A percentile compares a stretch with the other conserved stretches of the same genome.
phyloP scores from a whole-genome alignment of 2,329 filamentous ascomycete genomes.

The Monosporascus sp. region DNA sequence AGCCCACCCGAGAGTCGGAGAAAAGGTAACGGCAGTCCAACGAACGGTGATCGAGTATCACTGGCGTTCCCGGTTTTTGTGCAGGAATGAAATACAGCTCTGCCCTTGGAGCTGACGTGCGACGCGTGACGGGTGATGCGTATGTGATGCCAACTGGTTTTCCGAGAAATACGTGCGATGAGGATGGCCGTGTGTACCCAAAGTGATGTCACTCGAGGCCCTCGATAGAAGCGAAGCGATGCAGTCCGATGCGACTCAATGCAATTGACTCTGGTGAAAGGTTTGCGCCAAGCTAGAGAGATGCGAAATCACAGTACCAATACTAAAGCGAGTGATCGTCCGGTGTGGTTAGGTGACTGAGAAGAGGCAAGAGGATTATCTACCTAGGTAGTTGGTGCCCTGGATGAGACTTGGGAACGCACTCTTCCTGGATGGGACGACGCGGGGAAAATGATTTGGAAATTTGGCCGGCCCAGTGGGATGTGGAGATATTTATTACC shows the following conservation, averaged over 20 bases:
- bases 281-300: no score
- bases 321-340: no score
- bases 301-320: no score
- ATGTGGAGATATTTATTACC: background rate
- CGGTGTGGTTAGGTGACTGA: no score
- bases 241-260: background rate
- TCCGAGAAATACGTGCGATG: no score
- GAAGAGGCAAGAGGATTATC: no score
- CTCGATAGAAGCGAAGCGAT: no score
- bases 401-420: no score
- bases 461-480: background rate
- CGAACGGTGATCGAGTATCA: constrained; percentile 5
- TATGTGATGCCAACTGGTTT: background rate
- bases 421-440: background rate
- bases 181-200: background rate
- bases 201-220: no score
- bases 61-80: constrained; percentile 8
- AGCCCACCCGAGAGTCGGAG: constrained; percentile 39
- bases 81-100: constrained; percentile 11
- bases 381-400: no score
- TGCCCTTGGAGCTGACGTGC: constrained; percentile 2
- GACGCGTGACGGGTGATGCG: constrained; percentile 2
- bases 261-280: no score
- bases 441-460: background rate
- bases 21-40: constrained; percentile 28